Base-by-base conservation (phyloP, 1,284 basidiomycete species). In the Ganoderma meredithae region DNA sequence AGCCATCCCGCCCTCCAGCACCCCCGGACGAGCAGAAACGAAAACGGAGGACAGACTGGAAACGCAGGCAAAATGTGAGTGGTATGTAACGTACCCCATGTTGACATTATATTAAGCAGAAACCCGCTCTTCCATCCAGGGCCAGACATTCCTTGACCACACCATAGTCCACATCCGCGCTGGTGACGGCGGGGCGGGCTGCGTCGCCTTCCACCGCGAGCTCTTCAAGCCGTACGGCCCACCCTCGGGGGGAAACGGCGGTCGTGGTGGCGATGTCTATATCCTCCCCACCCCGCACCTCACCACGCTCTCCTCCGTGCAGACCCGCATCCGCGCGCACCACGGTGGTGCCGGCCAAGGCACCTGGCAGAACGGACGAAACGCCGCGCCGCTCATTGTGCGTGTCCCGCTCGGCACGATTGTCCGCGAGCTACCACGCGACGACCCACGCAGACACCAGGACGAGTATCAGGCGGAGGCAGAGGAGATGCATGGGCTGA, bases 161-260 rank as follows among this genome's bases (percentile, higher is more conserved):
- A 81, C 93, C 63, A 83, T 94, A 52, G 85, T 96, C 17, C 90
- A 89, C 39, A 84, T 96, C 33, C 86, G 92, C 64, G 94, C 87
- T 76, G 95, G 95, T 93, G 90, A 86, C 76, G 96, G 95, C 27
- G 94, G 95, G 0, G 83, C 94, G 64, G 95, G 95, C 22, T 93
- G 94, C 70, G 91, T 91, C 17, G 93, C 94, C 3, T 95, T 96
- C 73, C 90, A 94, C 74, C 89, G 91, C 68, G 92, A 94, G 81
- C 93, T 92, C 76, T 93, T 86, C 80, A 88, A 88, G 69, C 87
- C 90, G 0, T 88, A 89, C 69, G 95, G 95, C 0, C 94, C 95
- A 0, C 94, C 96, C 0, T 95, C 94, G 12, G 96, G 96, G 1
- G 96, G 96, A 0, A 93, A 93, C 71, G 96, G 97, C 22, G 96